Percentiles rank a stretch among this genome's conserved stretches.
phyloP scores from a whole-genome alignment of 441 rosid species.

The Mallotus japonicus region DNA sequence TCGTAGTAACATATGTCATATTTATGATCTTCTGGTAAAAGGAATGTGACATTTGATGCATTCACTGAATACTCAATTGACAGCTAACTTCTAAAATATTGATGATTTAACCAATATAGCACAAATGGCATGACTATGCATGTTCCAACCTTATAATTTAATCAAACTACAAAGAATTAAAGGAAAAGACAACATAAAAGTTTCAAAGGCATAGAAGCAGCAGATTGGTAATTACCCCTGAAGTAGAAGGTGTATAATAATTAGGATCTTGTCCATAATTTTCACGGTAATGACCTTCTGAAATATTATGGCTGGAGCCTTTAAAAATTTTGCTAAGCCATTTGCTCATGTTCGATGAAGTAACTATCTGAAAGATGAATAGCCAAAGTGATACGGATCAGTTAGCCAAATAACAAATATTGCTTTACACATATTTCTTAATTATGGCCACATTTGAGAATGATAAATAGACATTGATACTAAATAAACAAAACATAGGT shows the following conservation, averaged over 20 bases:
- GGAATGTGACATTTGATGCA: background rate
- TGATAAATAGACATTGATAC: no score
- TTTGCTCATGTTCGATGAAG: conserved; percentile 46
- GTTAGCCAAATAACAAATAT: background rate
- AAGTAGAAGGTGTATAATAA: conserved; percentile 51
- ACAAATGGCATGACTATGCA: background rate
- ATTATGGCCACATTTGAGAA: no score
- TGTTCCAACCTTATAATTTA: conserved; percentile 9
- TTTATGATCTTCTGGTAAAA: background rate
- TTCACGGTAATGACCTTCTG: conserved; percentile 52
- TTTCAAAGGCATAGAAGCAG: conserved; percentile 8
- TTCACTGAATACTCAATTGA: background rate
- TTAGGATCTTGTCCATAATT: conserved; percentile 44
- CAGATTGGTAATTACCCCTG: conserved; percentile 49
- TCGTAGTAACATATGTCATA: background rate
- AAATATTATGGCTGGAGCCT: conserved; percentile 58
- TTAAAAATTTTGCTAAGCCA: conserved; percentile 89
- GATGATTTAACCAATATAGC: background rate
- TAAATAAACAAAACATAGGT: background rate
- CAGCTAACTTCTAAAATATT: background rate
- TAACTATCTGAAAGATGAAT: conserved; percentile 39
- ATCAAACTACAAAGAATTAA: conserved; percentile 9
- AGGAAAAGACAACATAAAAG: conserved; percentile 12
- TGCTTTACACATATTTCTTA: background rate
- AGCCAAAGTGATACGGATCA: background rate